A percentile compares a stretch with the other conserved stretches of the same genome.
These are phyloP conservation scores for Blastobotrys ciferrii DNA, from an alignment of 1,139 yeast species.

Conservation along the genomic window DNA sequence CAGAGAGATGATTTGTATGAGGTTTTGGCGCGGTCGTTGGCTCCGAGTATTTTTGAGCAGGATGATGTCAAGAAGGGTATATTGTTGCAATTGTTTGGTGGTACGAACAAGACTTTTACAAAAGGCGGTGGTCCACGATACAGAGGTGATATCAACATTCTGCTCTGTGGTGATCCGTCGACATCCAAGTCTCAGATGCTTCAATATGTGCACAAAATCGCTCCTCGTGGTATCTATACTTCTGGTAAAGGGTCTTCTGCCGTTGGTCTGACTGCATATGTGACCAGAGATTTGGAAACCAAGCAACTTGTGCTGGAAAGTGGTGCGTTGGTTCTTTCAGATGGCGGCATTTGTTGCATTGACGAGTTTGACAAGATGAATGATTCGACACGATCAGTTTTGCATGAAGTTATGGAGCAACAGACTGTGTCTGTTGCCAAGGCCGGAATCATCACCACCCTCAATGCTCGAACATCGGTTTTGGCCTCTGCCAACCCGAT, in stretches of 20 bases:
- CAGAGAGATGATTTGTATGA: slow-evolving; percentile 79
- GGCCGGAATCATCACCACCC: slow-evolving; percentile 95
- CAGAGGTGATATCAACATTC: slow-evolving; percentile 89
- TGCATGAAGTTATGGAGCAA: slow-evolving; percentile 99
- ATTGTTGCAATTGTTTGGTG: slow-evolving; percentile 88
- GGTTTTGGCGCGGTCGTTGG: slow-evolving; percentile 83
- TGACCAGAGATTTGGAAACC: slow-evolving; percentile 91
- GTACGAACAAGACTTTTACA: slow-evolving; percentile 81
- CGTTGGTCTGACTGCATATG: slow-evolving; percentile 96
- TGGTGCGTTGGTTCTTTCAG: slow-evolving; percentile 95
- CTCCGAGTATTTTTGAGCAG: slow-evolving; percentile 93
- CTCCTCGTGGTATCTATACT: slow-evolving; percentile 96
- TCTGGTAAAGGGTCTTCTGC: slow-evolving; percentile 99
- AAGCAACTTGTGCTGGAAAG: slow-evolving; percentile 89
- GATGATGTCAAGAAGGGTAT: slow-evolving; percentile 97
- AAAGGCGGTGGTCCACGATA: slow-evolving; percentile 84
- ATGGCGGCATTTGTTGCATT: slow-evolving; percentile 98
- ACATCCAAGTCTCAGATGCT: slow-evolving; percentile 93
- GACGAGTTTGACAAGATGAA: slow-evolving; percentile 98
- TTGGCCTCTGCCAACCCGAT: slow-evolving; percentile 98
- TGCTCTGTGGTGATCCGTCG: slow-evolving; percentile 97
- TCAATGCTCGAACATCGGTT: slow-evolving; percentile 93
- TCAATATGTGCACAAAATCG: slow-evolving; percentile 93
- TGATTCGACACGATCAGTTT: slow-evolving; percentile 88
- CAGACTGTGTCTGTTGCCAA: slow-evolving; percentile 97